Base-by-base conservation (phyloP, 2,329 filamentous ascomycete genomes). In the Sporothrix pallida region DNA sequence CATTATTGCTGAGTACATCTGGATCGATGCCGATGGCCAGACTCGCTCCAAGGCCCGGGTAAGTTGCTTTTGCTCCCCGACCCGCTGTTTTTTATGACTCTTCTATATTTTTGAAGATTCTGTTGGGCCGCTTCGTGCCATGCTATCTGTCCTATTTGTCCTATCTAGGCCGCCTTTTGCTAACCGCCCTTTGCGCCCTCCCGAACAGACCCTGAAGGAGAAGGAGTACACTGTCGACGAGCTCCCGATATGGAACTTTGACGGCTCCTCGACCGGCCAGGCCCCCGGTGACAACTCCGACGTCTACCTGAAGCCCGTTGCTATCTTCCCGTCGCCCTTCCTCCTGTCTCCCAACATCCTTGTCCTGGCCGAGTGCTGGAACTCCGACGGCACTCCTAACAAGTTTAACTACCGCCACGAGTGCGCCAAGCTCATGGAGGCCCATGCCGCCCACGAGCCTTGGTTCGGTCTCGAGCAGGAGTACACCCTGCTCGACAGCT, bases 401-500 rank as follows among this genome's bases (percentile, higher is more conserved):
- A 95, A 97, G 85, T 98, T 90, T 92, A 99, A 99, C 92, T 93
- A 92, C 91, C 93, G 96, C 79, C 92, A 98, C 83, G 95, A 98
- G 81, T 92, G 91, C 80, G 90, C 90, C 81, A 92, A 96, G 84
- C 87, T 98, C 80, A 97, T 98, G 93, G 90, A 96, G 84, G 88
- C 91, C 76, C 91, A 98, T 84, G 91, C 91, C 82, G 87, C 90
- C 74, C 91, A 95, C 80, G 88, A 92, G 82, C 95, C 96, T 81
- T 98, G 95, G 96, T 99, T 98, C 85, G 96, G 96, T 85, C 91
- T 99, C 20, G 95, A 97, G 83, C 95, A 97, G 84, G 95, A 98
- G 85, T 98, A 98, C 89, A 98, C 94, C 75, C 91, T 97, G 63
- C 92, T 98, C 79, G 95, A 95, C 81, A 85, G 90, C 78, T 89